phyloP scores from a whole-genome alignment of 306 rosid species.

The Gynostemma pentaphyllum region DNA sequence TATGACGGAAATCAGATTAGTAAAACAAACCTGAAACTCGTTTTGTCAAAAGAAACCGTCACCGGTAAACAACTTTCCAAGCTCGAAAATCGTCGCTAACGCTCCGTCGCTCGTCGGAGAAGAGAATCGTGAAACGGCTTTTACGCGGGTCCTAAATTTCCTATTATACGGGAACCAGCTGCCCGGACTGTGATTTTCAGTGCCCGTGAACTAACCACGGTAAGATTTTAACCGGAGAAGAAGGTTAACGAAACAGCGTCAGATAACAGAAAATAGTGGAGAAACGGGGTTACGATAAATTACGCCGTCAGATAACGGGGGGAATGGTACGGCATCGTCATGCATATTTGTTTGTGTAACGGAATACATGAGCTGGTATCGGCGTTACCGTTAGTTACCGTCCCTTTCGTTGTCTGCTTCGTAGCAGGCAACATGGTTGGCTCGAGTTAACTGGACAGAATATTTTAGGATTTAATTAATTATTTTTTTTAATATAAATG shows the following conservation, averaged over 20 bases:
- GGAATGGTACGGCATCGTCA: constrained; percentile 18
- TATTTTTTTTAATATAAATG: neutral
- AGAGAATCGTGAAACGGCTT: constrained; percentile 25
- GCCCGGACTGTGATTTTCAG: constrained; percentile 14
- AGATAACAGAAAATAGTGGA: constrained; percentile 3
- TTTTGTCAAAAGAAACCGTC: neutral
- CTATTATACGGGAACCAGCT: constrained; percentile 29
- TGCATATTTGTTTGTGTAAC: constrained; percentile 28
- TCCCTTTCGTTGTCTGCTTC: constrained; percentile 69
- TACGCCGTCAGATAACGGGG: constrained; percentile 11
- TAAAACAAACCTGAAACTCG: neutral
- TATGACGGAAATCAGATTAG: neutral
- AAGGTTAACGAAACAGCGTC: constrained; percentile 15
- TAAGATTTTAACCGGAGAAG: constrained; percentile 20
- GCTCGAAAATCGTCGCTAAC: constrained; percentile 7
- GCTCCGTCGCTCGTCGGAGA: neutral
- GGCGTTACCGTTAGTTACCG: constrained; percentile 43
- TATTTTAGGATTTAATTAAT: neutral
- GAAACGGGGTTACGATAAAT: neutral
- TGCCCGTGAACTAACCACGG: constrained; percentile 19
- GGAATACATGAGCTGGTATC: constrained; percentile 11
- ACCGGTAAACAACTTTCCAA: constrained; percentile 6
- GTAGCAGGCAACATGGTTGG: constrained; percentile 75
- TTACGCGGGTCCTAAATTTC: constrained; percentile 48
- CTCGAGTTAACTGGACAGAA: constrained; percentile 61